Conservation (phyloP, 2,329 filamentous ascomycete species). For the Calonectria pauciramosa region DNA sequence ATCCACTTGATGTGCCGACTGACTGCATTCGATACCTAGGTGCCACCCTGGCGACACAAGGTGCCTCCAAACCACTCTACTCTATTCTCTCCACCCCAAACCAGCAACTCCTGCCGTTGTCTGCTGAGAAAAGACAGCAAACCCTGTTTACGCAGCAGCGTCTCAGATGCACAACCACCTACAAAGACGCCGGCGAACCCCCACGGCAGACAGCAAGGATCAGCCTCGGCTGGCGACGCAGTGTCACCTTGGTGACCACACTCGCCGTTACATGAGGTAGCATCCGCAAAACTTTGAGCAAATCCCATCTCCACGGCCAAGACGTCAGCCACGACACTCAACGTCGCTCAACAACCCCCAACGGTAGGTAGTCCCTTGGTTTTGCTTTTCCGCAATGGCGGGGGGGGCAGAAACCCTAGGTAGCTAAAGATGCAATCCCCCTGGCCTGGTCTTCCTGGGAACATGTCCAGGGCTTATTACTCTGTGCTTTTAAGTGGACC, state of each 20-base stretch:
- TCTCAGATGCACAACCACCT: constrained; percentile 16
- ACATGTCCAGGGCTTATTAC: constrained; percentile 28
- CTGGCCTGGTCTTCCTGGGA: constrained; percentile 25
- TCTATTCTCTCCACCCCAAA: constrained; percentile 9
- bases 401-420: constrained; percentile 30
- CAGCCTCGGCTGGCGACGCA: constrained; percentile 18
- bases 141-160: constrained; percentile 8
- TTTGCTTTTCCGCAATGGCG: constrained; percentile 41
- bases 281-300: constrained; percentile 21
- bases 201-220: constrained; percentile 36
- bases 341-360: constrained; percentile 22
- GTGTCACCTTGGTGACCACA: constrained; percentile 21
- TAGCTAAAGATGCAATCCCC: constrained; percentile 32
- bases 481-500: constrained; percentile 15
- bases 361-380: constrained; percentile 22
- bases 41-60: constrained; percentile 25
- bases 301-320: constrained; percentile 7
- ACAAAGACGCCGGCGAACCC: constrained; percentile 26
- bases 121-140: background rate
- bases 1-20: constrained; percentile 32
- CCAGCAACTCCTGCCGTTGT: constrained; percentile 17
- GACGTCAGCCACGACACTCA: constrained; percentile 17
- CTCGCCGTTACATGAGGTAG: constrained; percentile 26
- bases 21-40: constrained; percentile 29
- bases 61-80: constrained; percentile 6